Conservation (phyloP, 2,329 filamentous ascomycete species). For the Aspergillus clavatus region DNA sequence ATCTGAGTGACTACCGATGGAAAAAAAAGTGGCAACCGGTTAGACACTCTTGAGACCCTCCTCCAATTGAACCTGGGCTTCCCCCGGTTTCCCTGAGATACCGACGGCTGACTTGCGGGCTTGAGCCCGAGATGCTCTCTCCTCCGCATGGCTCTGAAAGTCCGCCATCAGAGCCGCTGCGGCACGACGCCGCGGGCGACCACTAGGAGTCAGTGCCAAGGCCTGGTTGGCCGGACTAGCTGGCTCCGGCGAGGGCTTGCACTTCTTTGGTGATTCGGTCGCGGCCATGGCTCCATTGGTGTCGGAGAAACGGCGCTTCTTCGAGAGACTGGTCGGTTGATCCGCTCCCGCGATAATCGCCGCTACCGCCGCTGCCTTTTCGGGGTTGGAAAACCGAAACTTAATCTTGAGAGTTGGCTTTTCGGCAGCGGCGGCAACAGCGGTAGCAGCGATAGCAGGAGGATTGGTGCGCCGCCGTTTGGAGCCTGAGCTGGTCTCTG, state of each 20-base stretch:
- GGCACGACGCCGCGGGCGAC: conserved; percentile 21
- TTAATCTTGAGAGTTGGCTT: conserved; percentile 13
- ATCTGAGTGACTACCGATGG: too few relatives aligned
- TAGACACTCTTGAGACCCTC: too few relatives aligned
- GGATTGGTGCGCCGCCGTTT: background rate
- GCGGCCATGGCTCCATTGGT: background rate
- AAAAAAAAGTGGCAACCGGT: background rate
- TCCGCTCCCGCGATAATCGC: background rate
- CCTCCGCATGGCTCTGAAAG: conserved; percentile 17
- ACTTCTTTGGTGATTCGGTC: background rate
- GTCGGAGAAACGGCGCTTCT: conserved; percentile 16
- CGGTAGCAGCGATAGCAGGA: background rate
- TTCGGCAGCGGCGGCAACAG: background rate
- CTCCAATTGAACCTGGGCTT: background rate
- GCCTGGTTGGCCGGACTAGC: conserved; percentile 1
- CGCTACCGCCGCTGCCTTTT: conserved; percentile 1
- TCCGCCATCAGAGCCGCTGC: conserved; percentile 18
- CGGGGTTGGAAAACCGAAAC: conserved; percentile 6
- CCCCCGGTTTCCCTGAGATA: background rate
- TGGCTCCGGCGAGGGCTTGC: background rate
- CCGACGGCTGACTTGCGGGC: conserved; percentile 11
- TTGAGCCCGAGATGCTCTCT: conserved; percentile 15
- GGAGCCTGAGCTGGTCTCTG: background rate
- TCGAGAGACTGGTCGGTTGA: conserved; percentile 2
- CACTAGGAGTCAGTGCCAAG: conserved; percentile 10